Evolutionary conservation across 768 basidiomycete species (phyloP), one percentile per base, ranked within the genome.

Genomic region (Trametes cingulata): DNA sequence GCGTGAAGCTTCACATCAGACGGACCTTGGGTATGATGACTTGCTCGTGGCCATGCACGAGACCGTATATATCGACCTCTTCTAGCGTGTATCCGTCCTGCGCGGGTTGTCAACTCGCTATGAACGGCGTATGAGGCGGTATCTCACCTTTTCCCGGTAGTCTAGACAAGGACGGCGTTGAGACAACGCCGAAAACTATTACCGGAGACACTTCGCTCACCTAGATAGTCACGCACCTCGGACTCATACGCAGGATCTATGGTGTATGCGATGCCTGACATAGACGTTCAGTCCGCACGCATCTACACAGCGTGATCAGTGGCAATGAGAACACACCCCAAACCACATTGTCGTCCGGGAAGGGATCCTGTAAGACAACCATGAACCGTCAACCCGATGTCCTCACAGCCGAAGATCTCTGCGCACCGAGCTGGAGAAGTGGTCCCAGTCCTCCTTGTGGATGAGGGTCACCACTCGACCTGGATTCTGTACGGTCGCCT

Each of bases 1-100:
- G 76, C 83, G 46, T 67, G 75, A 80, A 63, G 83, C 83, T 84
- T 87, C 52, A 48, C 6, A 52, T 48, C 14, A 65, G 29, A 40
- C 24, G 27, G 47, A 84, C 89, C 33, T 82, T 77, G 29, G 79
- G 80, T 40, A 88, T 78, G 9, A 88, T 73, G 0, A 88, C 76
- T 53, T 73, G 75, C 64, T 90, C 86, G 2, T 72, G 67, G 2
- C 82, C 84, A 37, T 77, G 77, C 20, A 80, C 77, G 33, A 87
- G 69, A 29, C 82, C 81, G 72, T 89, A 87, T 14, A 98, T 80
- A 60, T 94, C 85, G 12, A 95, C 70, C 0, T 78, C 82, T 65
- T 95, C 91, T 71, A 89, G 76, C 9, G 93, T 93, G 74, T 97
- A 98, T 20, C 95, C 95, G 67, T 95, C 93, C 91, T 95, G 19